A percentile compares a stretch with the other conserved stretches of the same genome.
phyloP scores from a whole-genome alignment of 208 protist species.

The Leishmania martiniquensis region DNA sequence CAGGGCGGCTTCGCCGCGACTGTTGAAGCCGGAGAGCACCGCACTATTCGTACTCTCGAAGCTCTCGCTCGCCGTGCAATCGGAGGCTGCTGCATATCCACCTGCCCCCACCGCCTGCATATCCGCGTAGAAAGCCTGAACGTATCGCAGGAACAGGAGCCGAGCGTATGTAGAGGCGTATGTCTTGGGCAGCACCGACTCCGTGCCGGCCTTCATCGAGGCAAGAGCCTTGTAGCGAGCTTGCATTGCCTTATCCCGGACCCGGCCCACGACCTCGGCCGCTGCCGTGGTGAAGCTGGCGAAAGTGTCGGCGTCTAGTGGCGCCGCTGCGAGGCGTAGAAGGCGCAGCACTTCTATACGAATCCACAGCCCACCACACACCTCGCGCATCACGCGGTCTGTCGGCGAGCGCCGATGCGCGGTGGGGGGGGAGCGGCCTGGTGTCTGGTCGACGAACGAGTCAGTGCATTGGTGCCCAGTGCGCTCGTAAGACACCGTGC shows the following conservation, averaged over 20 bases:
- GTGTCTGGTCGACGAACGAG: conserved; percentile 16
- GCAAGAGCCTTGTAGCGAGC: conserved; percentile 37
- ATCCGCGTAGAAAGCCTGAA: conserved; percentile 56
- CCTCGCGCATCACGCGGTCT: conserved; percentile 29
- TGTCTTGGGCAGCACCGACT: conserved; percentile 38
- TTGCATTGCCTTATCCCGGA: conserved; percentile 24
- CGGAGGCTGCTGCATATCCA: background rate
- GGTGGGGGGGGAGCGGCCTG: conserved; percentile 11
- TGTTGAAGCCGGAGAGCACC: background rate
- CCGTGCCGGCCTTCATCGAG: conserved; percentile 27
- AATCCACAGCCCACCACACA: conserved; percentile 49
- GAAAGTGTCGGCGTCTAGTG: conserved; percentile 32
- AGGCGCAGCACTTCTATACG: conserved; percentile 46
- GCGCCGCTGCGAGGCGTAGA: conserved; percentile 32
- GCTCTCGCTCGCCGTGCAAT: background rate
- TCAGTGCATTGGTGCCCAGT: background rate
- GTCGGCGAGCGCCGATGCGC: conserved; percentile 12
- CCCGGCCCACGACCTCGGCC: conserved; percentile 5
- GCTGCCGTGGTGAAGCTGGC: conserved; percentile 25
- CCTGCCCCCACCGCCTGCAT: conserved; percentile 16
- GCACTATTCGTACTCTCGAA: background rate
- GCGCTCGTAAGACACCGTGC: conserved; percentile 12
- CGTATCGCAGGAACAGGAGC: conserved; percentile 62
- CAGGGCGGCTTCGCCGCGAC: background rate
- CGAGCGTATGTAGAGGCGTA: conserved; percentile 65